Evolutionary conservation across 306 rosid genomes (phyloP).

Genomic region (Datisca glomerata): DNA sequence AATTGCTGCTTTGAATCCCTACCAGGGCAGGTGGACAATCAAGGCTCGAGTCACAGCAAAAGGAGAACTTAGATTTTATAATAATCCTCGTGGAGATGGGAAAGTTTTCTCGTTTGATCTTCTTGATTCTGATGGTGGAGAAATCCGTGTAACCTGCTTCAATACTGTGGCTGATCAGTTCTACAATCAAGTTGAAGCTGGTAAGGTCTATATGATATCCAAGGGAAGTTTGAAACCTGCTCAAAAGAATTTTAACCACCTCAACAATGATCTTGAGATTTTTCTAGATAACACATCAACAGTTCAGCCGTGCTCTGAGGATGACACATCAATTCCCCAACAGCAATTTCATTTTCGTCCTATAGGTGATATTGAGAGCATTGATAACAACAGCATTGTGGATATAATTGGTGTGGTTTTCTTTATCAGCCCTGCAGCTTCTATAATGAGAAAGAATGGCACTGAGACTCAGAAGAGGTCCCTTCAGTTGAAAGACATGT

Average conservation of each 20-base stretch:
- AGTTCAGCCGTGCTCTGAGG: constrained; percentile 59
- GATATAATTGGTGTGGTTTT: constrained; percentile 77
- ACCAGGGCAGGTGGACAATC: constrained; percentile 66
- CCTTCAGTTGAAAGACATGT: constrained; percentile 77
- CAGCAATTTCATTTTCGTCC: constrained; percentile 50
- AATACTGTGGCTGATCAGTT: constrained; percentile 73
- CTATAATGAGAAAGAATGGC: constrained; percentile 77
- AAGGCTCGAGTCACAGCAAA: constrained; percentile 88
- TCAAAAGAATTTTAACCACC: constrained; percentile 59
- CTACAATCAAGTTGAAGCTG: constrained; percentile 59
- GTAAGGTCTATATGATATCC: constrained; percentile 60
- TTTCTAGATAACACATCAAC: constrained; percentile 44
- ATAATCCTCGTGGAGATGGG: constrained; percentile 76
- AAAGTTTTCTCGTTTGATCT: constrained; percentile 91
- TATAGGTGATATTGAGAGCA: constrained; percentile 47
- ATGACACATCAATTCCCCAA: constrained; percentile 55
- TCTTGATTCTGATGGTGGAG: constrained; percentile 69
- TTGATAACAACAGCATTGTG: constrained; percentile 47
- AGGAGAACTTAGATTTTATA: constrained; percentile 57
- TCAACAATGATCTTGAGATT: constrained; percentile 57
- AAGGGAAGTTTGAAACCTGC: constrained; percentile 67
- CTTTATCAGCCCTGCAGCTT: constrained; percentile 48
- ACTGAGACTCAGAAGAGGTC: constrained; percentile 71
- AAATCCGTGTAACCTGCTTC: constrained; percentile 85
- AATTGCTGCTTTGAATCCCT: constrained; percentile 68